Percentiles rank a stretch among this genome's conserved stretches.
Evolutionary conservation across 495 filamentous ascomycete genomes (phyloP).

Genomic region (Talaromyces thailandensis): DNA sequence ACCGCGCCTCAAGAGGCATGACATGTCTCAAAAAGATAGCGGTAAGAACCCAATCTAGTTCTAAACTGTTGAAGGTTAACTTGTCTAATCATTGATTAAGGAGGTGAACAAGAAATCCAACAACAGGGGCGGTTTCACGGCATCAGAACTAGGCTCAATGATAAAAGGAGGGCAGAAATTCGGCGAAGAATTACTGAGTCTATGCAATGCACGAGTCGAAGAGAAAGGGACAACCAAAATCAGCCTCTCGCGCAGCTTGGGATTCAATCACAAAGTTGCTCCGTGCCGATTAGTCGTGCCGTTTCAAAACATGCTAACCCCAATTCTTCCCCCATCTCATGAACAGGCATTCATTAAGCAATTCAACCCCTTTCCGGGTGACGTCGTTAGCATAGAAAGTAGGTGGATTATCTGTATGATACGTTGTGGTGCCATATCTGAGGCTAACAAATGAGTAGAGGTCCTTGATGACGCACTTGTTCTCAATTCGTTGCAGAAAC

Average conservation of each 20-base stretch:
- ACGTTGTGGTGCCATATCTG: conserved; percentile 24
- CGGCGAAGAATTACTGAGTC: conserved; percentile 69
- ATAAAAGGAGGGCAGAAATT: conserved; percentile 73
- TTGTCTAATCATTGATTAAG: conserved; percentile 16
- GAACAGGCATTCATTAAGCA: conserved; percentile 55
- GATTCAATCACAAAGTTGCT: conserved; percentile 74
- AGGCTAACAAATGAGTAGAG: conserved; percentile 18
- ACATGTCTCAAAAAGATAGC: conserved; percentile 40
- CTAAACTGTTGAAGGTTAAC: background rate
- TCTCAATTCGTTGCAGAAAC: conserved; percentile 85
- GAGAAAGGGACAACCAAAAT: conserved; percentile 55
- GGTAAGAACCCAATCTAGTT: conserved; percentile 12
- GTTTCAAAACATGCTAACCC: conserved; percentile 73
- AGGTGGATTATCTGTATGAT: conserved; percentile 7
- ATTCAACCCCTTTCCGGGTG: conserved; percentile 75
- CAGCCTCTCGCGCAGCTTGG: conserved; percentile 63
- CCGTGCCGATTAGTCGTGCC: conserved; percentile 83
- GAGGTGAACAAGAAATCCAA: conserved; percentile 35
- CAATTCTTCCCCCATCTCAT: conserved; percentile 67
- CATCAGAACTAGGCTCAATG: conserved; percentile 54
- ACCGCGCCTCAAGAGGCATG: conserved; percentile 36
- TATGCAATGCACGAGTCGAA: conserved; percentile 67
- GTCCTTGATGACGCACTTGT: conserved; percentile 82
- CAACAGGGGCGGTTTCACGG: conserved; percentile 18
- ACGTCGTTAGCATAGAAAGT: conserved; percentile 51